Conservation (phyloP, 805 yeast species). For the Candida suzukii region DNA sequence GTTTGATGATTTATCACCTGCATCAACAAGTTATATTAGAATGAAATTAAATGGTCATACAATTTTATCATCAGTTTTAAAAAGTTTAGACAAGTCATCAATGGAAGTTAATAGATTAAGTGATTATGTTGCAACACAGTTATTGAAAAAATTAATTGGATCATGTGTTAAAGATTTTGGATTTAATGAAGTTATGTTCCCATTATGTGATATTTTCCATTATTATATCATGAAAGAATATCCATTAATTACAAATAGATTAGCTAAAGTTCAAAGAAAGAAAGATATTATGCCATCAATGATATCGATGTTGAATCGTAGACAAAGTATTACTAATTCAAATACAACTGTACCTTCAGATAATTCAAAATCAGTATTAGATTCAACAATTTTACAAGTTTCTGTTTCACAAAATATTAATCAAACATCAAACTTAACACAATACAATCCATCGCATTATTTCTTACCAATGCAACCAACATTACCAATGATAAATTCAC, state of each 20-base stretch:
- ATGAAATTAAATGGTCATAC: conserved; percentile 28
- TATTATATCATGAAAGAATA: conserved; percentile 54
- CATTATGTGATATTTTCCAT: conserved; percentile 63
- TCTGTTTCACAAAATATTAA: not conserved
- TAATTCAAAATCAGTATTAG: not conserved
- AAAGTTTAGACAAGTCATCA: conserved; percentile 36
- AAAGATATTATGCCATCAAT: not conserved
- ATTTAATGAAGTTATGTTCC: conserved; percentile 58
- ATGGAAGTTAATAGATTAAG: conserved; percentile 28
- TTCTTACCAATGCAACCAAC: conserved; percentile 1
- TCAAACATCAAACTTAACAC: not conserved
- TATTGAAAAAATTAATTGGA: conserved; percentile 56
- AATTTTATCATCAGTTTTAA: conserved; percentile 37
- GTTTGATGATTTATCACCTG: conserved; percentile 44
- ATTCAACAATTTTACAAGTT: not conserved
- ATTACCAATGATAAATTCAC: not conserved
- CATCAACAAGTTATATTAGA: conserved; percentile 45
- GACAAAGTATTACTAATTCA: not conserved
- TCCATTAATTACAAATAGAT: conserved; percentile 47
- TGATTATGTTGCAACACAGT: conserved; percentile 46
- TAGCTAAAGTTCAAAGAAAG: not conserved
- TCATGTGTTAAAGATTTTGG: conserved; percentile 76
- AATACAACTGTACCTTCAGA: not conserved
- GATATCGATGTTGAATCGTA: not conserved
- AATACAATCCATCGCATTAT: not conserved